Conservation (phyloP, 148 eudicot genomes). For the Agrostemma githago region DNA sequence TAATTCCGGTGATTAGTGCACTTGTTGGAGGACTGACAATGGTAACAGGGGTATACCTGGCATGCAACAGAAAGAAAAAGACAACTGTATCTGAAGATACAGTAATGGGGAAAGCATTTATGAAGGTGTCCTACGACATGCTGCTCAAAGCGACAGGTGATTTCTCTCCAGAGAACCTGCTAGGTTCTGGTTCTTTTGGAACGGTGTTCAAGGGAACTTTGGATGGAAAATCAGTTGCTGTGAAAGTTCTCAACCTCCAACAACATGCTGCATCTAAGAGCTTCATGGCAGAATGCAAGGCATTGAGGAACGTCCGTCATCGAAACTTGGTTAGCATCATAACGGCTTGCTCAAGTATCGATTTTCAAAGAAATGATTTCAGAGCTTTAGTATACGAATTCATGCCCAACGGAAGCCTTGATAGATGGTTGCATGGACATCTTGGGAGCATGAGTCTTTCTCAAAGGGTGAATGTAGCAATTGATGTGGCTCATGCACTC, state of each 20-base stretch:
- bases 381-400: too few relatives aligned
- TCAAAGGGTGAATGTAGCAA: too few relatives aligned
- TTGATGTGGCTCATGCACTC: too few relatives aligned
- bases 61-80: slow-evolving; percentile 6
- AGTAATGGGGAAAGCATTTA: slow-evolving; percentile 10
- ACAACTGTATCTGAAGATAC: background rate
- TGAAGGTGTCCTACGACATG: slow-evolving; percentile 24
- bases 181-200: slow-evolving; percentile 24
- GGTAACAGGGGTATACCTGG: background rate
- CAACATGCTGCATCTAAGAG: slow-evolving; percentile 23
- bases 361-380: too few relatives aligned
- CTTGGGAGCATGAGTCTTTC: too few relatives aligned
- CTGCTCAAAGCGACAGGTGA: slow-evolving; percentile 25
- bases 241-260: too few relatives aligned
- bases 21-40: background rate
- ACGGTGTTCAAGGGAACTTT: background rate
- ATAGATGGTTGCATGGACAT: too few relatives aligned
- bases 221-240: too few relatives aligned
- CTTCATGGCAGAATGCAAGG: slow-evolving; percentile 25
- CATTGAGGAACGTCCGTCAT: too few relatives aligned
- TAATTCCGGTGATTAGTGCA: background rate
- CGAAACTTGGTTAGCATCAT: too few relatives aligned
- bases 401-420: too few relatives aligned
- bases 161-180: slow-evolving; percentile 21
- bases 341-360: too few relatives aligned